Base-by-base conservation (phyloP, 495 filamentous ascomycete species). In the Aspergillus hancockii region DNA sequence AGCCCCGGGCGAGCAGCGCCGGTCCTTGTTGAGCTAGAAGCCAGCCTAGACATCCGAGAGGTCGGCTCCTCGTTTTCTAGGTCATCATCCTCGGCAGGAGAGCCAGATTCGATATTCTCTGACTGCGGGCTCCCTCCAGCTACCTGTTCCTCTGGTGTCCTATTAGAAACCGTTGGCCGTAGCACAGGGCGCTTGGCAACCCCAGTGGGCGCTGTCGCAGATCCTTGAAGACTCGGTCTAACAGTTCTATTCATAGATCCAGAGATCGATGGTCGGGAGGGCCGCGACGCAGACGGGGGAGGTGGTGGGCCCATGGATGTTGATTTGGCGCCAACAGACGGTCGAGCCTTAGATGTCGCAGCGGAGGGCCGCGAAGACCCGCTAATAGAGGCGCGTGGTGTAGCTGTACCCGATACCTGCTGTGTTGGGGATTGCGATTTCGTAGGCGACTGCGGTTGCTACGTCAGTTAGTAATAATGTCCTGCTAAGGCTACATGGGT, bases 371-470 rank as follows among this genome's bases (percentile, higher is more conserved):
- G 75, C 21, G 72, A 83, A 36, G 78, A 80, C 38, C 84, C 89
- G 56, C 88, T 72, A 18, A 70, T 57, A 0, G 76, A 76, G 2
- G 74, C 63, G 41, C 71, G 70, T 49, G 76, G 71, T 19, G 80
- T 76, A 31, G 87, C 86, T 16, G 85, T 75, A 3, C 79, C 66
- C 2, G 82, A 78, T 10, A 90, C 71, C 60, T 90, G 89, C 68
- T 95, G 93, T 10, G 89, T 91, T 8, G 91, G 90, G 5, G 88
- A 91, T 65, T 90, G 90, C 7, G 88, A 91, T 66, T 90, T 91
- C 0, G 83, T 86, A 6, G 91, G 90, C 30, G 89, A 90, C 88
- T 91, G 62, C 36, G 43, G 38, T 53, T 28, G 31, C 58, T 40
- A 58, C 13, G 47, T 40, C 25, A 54, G 6, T 54, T 32, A 63